Base-by-base conservation (phyloP, 805 yeast species). In the Suhomyces vadensis region DNA sequence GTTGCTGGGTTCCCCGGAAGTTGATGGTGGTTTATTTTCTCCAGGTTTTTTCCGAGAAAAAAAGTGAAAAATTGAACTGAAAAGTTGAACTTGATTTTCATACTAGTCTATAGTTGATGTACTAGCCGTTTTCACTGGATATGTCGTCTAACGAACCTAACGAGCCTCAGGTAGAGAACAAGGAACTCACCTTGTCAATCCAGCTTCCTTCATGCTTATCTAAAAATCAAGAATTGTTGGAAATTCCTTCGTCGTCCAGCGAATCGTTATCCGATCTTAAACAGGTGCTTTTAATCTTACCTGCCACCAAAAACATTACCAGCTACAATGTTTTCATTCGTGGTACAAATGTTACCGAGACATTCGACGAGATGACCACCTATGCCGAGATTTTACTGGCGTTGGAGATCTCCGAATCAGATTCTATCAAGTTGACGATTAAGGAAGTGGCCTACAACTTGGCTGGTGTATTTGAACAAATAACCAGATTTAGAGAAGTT, bases 401-500 rank as follows among this genome's bases (percentile, higher is more conserved):
- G 58, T 41, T 31, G 51, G 48, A 24, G 6, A 21, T 24, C 31
- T 51, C 52, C n/a, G n/a, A n/a, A 57, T 55, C 6, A 60, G 58
- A 3, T 46, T 58, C 7, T 56, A 56, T 79, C n/a, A 50, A 58
- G 1, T 58, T 87, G 39, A 64, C 60, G 13, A 60, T 87, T 49
- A 72, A 64, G 29, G 78, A 78, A 44, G 75, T 73, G 42, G 70
- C 83, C 1, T 87, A 87, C 69, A 81, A 75, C 46, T 82, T 79
- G 58, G 71, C 75, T 35, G 68, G 75, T 23, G 82, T 86, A 22
- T 69, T 80, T 48, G 78, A 76, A 21, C 96, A 89, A 61, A 60
- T 88, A 33, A 60, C 68, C 39, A 78, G 78, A 47, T 76, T 82
- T 39, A 79, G 95, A 60, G 89, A 83, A 43, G 67, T 72, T 39